Percentiles rank a stretch among this genome's conserved stretches.
Conservation (phyloP, 257 asterid genomes). For the Agastache rugosa region DNA sequence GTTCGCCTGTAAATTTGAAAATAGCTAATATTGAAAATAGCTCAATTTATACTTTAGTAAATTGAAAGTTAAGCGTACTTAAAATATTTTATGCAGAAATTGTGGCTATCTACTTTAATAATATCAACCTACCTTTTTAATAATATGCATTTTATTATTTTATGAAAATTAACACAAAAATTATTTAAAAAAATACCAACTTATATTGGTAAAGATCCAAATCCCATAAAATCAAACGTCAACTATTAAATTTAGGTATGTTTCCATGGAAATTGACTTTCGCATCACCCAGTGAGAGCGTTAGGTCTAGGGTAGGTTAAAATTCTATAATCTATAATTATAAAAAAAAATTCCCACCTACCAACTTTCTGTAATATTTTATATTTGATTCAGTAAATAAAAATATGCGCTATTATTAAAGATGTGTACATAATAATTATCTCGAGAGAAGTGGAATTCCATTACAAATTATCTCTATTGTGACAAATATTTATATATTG, state of each 20-base stretch:
- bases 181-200: too few relatives aligned
- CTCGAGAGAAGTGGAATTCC: background rate
- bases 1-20: too few relatives aligned
- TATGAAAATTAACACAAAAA: too few relatives aligned
- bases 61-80: too few relatives aligned
- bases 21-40: too few relatives aligned
- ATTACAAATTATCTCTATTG: background rate
- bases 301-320: conserved; percentile 9
- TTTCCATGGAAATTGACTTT: background rate
- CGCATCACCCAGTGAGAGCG: background rate
- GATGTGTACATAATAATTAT: background rate
- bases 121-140: too few relatives aligned
- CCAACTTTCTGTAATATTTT: background rate
- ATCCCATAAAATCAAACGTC: background rate
- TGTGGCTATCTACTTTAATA: too few relatives aligned
- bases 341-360: background rate
- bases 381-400: background rate
- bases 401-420: background rate
- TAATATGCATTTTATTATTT: too few relatives aligned
- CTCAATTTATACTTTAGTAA: too few relatives aligned
- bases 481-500: background rate
- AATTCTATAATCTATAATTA: too few relatives aligned
- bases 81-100: too few relatives aligned
- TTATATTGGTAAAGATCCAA: too few relatives aligned
- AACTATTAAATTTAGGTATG: background rate